Evolutionary conservation across 495 filamentous ascomycete genomes (phyloP).

Genomic region (Neurospora intermedia): DNA sequence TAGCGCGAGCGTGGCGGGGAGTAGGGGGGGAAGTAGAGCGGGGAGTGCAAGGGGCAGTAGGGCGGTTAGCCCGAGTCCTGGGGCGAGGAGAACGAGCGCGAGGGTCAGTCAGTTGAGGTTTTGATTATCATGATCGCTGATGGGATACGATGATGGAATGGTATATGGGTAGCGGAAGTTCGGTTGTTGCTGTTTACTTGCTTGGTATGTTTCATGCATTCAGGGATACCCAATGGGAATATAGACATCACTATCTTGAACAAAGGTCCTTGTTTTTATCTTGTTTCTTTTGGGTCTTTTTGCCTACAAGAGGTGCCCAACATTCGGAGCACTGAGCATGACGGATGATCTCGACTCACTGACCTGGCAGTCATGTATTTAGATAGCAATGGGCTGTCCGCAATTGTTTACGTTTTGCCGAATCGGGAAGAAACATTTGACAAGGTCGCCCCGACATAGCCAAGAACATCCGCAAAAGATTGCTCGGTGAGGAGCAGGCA

Average conservation of each 20-base stretch:
- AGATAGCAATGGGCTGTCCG: background rate
- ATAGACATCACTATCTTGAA: background rate
- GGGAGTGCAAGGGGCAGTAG: constrained; percentile 6
- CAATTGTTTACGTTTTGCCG: background rate
- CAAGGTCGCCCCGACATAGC: background rate
- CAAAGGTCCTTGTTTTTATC: background rate
- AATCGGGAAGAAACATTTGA: background rate
- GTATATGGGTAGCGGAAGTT: background rate
- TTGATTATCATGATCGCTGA: background rate
- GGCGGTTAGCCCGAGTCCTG: constrained; percentile 5
- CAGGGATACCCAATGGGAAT: background rate
- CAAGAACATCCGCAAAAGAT: background rate
- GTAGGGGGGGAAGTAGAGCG: background rate
- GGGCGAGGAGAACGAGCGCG: background rate
- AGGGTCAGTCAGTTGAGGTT: background rate
- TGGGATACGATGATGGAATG: background rate
- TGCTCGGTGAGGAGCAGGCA: too few relatives aligned
- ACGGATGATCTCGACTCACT: too few relatives aligned
- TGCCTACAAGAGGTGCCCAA: background rate
- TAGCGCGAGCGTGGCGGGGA: constrained; percentile 15
- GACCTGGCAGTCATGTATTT: background rate
- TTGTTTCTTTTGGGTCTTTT: background rate
- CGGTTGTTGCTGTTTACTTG: background rate
- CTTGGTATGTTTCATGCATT: background rate
- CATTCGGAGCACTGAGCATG: too few relatives aligned